Percentiles rank a stretch among this genome's conserved stretches.
phyloP scores from a whole-genome alignment of 768 basidiomycete genomes.

The Podaxis carcinomalis region DNA sequence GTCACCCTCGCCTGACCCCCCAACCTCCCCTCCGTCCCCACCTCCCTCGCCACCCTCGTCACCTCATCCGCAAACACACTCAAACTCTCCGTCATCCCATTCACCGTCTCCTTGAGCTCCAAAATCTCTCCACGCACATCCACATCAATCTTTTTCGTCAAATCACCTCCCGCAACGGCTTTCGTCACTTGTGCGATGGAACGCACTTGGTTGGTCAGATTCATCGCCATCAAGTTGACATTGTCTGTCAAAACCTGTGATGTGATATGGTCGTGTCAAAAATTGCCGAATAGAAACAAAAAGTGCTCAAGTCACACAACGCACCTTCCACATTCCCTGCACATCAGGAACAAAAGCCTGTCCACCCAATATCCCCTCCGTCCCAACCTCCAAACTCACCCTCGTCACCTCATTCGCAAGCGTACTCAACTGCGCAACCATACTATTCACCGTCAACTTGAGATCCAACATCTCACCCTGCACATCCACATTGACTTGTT shows the following conservation, averaged over 20 bases:
- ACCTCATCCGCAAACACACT: slow-evolving; percentile 83
- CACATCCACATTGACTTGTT: slow-evolving; percentile 87
- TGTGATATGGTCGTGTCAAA: no score
- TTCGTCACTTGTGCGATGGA: slow-evolving; percentile 87
- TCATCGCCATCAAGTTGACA: slow-evolving; percentile 88
- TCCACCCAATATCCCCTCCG: slow-evolving; percentile 89
- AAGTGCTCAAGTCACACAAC: no score
- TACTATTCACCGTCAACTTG: slow-evolving; percentile 84
- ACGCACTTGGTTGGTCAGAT: slow-evolving; percentile 87
- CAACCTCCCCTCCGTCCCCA: slow-evolving; percentile 93
- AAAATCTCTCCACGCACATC: slow-evolving; percentile 91
- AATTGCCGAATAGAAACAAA: no score
- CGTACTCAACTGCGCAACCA: slow-evolving; percentile 75
- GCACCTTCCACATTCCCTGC: slow-evolving; percentile 90
- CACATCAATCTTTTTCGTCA: slow-evolving; percentile 90
- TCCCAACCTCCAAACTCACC: slow-evolving; percentile 89
- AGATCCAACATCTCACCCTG: slow-evolving; percentile 92
- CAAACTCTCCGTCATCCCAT: slow-evolving; percentile 88
- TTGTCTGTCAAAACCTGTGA: slow-evolving; percentile 53
- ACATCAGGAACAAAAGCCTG: slow-evolving; percentile 92
- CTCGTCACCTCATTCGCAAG: slow-evolving; percentile 84
- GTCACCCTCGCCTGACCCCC: slow-evolving; percentile 94
- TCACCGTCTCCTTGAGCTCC: slow-evolving; percentile 88
- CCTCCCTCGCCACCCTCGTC: slow-evolving; percentile 86
- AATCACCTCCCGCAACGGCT: slow-evolving; percentile 89